Evolutionary conservation across 139 green algal genomes (phyloP).

Genomic region (Diplosphaera chodatii): DNA sequence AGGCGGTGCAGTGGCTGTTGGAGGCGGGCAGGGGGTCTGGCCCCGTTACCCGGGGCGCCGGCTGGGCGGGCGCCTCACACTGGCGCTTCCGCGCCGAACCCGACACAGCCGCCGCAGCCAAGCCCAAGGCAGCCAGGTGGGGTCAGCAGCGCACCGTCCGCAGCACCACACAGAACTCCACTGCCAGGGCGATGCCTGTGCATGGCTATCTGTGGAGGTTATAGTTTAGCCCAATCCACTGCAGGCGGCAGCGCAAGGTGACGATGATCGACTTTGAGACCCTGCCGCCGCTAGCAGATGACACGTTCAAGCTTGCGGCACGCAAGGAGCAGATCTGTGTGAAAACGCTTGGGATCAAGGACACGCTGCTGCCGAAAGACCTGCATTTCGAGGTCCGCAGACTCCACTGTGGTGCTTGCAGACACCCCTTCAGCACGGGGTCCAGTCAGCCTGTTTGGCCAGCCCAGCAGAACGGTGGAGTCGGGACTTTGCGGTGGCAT

Average conservation of each 20-base stretch:
- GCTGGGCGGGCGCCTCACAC: slow-evolving; percentile 55
- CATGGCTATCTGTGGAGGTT: too few species aligned
- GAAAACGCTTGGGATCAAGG: slow-evolving; percentile 2
- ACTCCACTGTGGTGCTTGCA: too few species aligned
- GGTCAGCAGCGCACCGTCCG: too few species aligned
- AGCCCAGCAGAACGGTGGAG: too few species aligned
- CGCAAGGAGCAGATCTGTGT: slow-evolving; percentile 7
- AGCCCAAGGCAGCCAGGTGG: slow-evolving; percentile 2
- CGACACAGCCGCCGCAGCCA: background rate
- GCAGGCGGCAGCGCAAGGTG: slow-evolving; percentile 10
- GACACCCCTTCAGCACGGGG: too few species aligned
- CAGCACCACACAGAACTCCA: too few species aligned
- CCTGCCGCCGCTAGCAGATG: slow-evolving; percentile 28
- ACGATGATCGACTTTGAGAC: slow-evolving; percentile 62
- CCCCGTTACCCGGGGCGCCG: slow-evolving; percentile 1
- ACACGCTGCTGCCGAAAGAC: slow-evolving; percentile 70
- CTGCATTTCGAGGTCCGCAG: slow-evolving; percentile 52
- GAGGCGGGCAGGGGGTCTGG: slow-evolving; percentile 5
- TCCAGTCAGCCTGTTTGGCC: too few species aligned
- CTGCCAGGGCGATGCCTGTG: too few species aligned
- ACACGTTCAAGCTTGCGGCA: slow-evolving; percentile 14
- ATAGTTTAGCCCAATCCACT: too few species aligned
- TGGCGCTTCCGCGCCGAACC: slow-evolving; percentile 45
- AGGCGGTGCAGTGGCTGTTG: slow-evolving; percentile 33
- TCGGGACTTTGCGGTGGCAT: too few species aligned